Percentiles rank a stretch among this genome's conserved stretches.
phyloP scores from a whole-genome alignment of 139 green algal genomes.

The Eudorina sp. region DNA sequence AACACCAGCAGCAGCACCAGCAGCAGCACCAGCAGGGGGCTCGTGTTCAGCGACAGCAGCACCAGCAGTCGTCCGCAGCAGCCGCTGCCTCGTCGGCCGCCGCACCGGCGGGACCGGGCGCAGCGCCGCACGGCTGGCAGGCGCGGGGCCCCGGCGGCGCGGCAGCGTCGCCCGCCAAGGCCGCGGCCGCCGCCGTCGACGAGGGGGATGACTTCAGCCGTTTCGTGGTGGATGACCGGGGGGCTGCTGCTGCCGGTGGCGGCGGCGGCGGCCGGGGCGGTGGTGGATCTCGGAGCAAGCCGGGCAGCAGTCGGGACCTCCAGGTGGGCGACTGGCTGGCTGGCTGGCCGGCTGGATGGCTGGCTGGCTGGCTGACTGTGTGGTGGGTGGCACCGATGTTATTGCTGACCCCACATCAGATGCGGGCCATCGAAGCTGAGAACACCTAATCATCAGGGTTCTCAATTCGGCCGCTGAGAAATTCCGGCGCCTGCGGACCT shows the following conservation, averaged over 20 bases:
- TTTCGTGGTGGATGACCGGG: constrained; percentile 5
- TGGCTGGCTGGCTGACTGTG: not conserved
- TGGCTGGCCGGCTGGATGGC: too few relatives aligned
- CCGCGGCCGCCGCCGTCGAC: not conserved
- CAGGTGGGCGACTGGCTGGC: not conserved
- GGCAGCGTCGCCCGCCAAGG: not conserved
- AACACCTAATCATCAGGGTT: too few relatives aligned
- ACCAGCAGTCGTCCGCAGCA: not conserved
- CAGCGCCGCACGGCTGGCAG: not conserved
- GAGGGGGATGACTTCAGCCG: constrained; percentile 12
- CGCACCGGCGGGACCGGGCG: too few relatives aligned
- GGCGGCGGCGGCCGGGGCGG: not conserved
- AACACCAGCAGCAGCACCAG: not conserved
- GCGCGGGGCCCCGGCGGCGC: not conserved
- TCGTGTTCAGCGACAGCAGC: not conserved
- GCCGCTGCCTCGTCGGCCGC: not conserved
- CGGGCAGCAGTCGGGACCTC: constrained; percentile 3
- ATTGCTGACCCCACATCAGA: too few relatives aligned
- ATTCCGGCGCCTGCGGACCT: too few relatives aligned
- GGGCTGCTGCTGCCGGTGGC: not conserved
- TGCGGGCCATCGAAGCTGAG: too few relatives aligned
- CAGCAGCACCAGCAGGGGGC: too few relatives aligned
- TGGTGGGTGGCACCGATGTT: not conserved
- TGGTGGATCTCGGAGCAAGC: constrained; percentile 6
- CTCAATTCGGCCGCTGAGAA: too few relatives aligned